Percentiles rank a stretch among this genome's conserved stretches.
These are phyloP conservation scores for Magnaporthiopsis poae DNA, from an alignment of 2,329 filamentous ascomycete genomes.

Conservation along the genomic window DNA sequence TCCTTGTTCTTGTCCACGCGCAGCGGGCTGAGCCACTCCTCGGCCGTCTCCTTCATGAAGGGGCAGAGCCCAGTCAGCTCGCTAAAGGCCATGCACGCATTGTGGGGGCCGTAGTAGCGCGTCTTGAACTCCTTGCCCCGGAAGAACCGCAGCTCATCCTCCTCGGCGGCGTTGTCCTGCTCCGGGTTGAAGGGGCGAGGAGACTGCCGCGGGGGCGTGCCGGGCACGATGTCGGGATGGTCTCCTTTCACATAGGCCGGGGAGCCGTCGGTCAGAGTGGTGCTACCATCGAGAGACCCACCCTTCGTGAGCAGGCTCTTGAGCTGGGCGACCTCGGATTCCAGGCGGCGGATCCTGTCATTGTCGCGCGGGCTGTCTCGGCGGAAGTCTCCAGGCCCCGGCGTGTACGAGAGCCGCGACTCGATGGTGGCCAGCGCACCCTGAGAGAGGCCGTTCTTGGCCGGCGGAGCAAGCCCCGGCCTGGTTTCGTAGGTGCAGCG, in stretches of 20 bases:
- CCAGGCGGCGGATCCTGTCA: constrained; percentile 49
- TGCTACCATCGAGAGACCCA: constrained; percentile 17
- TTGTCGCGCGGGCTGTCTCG: constrained; percentile 38
- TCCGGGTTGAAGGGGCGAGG: constrained; percentile 22
- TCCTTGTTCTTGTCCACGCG: constrained; percentile 46
- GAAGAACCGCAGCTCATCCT: constrained; percentile 47
- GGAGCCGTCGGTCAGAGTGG: constrained; percentile 16
- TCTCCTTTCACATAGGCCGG: constrained; percentile 14
- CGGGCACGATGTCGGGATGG: constrained; percentile 16
- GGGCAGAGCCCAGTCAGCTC: constrained; percentile 48
- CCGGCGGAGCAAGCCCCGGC: constrained; percentile 26
- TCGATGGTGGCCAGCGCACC: constrained; percentile 35
- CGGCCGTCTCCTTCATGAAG: constrained; percentile 54
- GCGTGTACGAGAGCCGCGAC: constrained; percentile 30
- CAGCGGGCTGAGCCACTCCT: constrained; percentile 50
- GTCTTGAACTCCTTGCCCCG: constrained; percentile 50
- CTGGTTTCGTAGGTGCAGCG: constrained; percentile 49
- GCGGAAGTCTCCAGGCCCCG: constrained; percentile 24
- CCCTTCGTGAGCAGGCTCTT: constrained; percentile 34
- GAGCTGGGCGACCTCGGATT: constrained; percentile 49
- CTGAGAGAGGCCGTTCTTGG: constrained; percentile 37
- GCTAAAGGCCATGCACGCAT: constrained; percentile 50
- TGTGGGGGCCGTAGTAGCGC: constrained; percentile 51
- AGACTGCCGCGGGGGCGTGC: constrained; percentile 15
- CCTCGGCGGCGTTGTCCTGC: constrained; percentile 29